Percentiles rank a stretch among this genome's conserved stretches.
These are phyloP conservation scores for Monosporascus cannonballus DNA, from an alignment of 2,329 filamentous ascomycete genomes.

Conservation along the genomic window DNA sequence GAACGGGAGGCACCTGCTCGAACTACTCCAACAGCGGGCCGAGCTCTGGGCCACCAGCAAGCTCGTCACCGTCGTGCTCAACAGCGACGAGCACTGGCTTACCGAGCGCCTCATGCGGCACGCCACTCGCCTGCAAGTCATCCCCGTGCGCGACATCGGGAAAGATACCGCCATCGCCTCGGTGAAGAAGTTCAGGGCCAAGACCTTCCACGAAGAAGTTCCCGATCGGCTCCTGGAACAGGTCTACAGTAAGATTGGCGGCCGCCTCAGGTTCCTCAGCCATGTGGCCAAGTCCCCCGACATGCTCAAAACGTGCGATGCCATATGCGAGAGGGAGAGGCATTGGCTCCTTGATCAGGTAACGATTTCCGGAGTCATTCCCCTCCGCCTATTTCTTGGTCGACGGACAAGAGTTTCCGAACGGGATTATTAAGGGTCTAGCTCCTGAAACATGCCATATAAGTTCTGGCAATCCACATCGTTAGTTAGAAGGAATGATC, in stretches of 20 bases:
- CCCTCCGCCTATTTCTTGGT: too few relatives aligned
- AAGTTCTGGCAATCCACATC: too few relatives aligned
- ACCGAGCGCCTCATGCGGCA: slow-evolving; percentile 49
- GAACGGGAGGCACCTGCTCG: slow-evolving; percentile 87
- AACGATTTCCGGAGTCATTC: too few relatives aligned
- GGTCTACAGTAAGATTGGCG: slow-evolving; percentile 48
- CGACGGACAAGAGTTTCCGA: too few relatives aligned
- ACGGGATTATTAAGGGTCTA: too few relatives aligned
- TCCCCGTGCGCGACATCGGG: slow-evolving; percentile 44
- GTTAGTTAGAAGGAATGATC: too few relatives aligned
- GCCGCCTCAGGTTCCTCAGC: slow-evolving; percentile 46
- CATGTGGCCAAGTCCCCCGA: slow-evolving; percentile 45
- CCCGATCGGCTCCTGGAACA: slow-evolving; percentile 35
- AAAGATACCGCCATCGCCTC: slow-evolving; percentile 42
- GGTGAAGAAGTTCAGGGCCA: slow-evolving; percentile 41
- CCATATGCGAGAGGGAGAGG: slow-evolving; percentile 62
- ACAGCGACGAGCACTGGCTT: slow-evolving; percentile 55
- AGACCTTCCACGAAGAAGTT: slow-evolving; percentile 38
- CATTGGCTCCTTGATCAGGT: slow-evolving; percentile 65
- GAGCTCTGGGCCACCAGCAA: slow-evolving; percentile 75
- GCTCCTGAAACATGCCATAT: too few relatives aligned
- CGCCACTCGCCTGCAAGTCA: slow-evolving; percentile 49
- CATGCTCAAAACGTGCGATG: slow-evolving; percentile 44
- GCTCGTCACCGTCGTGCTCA: slow-evolving; percentile 54
- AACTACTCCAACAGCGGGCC: slow-evolving; percentile 87